Conservation (phyloP, 2,329 filamentous ascomycete species). For the Pestalotiopsis sp. region DNA sequence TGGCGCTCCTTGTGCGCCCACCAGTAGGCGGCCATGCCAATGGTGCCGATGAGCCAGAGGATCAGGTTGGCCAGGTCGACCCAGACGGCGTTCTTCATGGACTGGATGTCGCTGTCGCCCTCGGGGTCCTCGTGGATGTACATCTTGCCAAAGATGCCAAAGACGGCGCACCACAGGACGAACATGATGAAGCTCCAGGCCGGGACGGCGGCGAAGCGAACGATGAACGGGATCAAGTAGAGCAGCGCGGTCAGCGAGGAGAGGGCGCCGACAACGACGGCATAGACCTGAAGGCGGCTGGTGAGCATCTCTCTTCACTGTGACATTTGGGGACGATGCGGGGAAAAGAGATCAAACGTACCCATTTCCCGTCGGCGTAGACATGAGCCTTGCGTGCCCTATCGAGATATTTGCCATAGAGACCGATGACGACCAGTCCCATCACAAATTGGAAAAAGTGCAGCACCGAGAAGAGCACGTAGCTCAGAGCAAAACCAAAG, state of each 20-base stretch:
- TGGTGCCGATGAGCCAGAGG: conserved; percentile 70
- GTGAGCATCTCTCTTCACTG: not conserved
- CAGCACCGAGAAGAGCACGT: conserved; percentile 59
- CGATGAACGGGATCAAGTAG: conserved; percentile 64
- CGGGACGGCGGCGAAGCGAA: conserved; percentile 56
- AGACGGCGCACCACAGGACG: conserved; percentile 78
- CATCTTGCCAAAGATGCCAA: conserved; percentile 80
- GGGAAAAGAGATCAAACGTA: conserved; percentile 35
- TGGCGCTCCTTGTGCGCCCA: conserved; percentile 52
- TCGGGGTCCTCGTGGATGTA: conserved; percentile 71
- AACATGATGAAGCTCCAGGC: conserved; percentile 72
- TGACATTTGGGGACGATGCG: not conserved
- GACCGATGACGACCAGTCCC: conserved; percentile 72
- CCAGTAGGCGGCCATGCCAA: conserved; percentile 59
- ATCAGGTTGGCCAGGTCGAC: conserved; percentile 73
- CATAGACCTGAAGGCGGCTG: conserved; percentile 57
- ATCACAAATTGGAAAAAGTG: conserved; percentile 77
- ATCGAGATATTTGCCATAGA: conserved; percentile 73
- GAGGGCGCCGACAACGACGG: conserved; percentile 67
- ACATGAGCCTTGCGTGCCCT: conserved; percentile 48
- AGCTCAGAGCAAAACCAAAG: conserved; percentile 44
- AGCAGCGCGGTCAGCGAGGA: conserved; percentile 64
- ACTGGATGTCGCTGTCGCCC: conserved; percentile 61
- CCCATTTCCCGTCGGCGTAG: conserved; percentile 68
- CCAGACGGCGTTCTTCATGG: conserved; percentile 89